Conservation (phyloP, 2,329 filamentous ascomycete species). For the Myriangium duriaei region DNA sequence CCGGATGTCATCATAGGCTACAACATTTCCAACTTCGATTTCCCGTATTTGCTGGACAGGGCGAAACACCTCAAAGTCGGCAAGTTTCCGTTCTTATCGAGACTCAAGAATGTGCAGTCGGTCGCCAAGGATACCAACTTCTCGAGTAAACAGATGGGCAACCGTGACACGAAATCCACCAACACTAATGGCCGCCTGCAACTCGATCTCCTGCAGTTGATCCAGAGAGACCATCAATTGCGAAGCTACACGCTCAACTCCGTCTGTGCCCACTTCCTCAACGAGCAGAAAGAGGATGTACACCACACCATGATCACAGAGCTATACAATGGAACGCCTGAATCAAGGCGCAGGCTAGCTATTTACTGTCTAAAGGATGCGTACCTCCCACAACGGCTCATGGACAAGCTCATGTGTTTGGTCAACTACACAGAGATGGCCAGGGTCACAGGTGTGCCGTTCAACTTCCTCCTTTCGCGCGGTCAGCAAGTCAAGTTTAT, state of each 20-base stretch:
- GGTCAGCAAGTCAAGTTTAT: conserved; percentile 97
- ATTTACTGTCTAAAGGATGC: conserved; percentile 97
- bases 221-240: conserved; percentile 88
- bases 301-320: conserved; percentile 99
- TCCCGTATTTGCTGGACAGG: conserved; percentile 84
- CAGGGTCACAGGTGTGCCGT: conserved; percentile 94
- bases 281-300: conserved; percentile 97
- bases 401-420: conserved; percentile 97
- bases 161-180: conserved; percentile 82
- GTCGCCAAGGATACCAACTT: conserved; percentile 70
- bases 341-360: conserved; percentile 79
- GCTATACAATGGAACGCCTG: conserved; percentile 87
- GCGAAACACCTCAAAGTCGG: conserved; percentile 70
- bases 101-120: conserved; percentile 59
- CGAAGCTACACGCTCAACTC: conserved; percentile 97
- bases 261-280: conserved; percentile 85
- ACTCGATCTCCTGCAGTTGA: conserved; percentile 82
- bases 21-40: conserved; percentile 98
- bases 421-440: conserved; percentile 99
- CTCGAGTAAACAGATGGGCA: conserved; percentile 97
- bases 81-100: conserved; percentile 78
- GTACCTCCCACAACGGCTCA: conserved; percentile 81
- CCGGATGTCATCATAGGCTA: conserved; percentile 98
- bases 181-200: conserved; percentile 92
- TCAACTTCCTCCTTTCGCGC: conserved; percentile 82